A percentile compares a stretch with the other conserved stretches of the same genome.
Conservation (phyloP, 2,329 filamentous ascomycete genomes). For the Trichoderma polysporum region DNA sequence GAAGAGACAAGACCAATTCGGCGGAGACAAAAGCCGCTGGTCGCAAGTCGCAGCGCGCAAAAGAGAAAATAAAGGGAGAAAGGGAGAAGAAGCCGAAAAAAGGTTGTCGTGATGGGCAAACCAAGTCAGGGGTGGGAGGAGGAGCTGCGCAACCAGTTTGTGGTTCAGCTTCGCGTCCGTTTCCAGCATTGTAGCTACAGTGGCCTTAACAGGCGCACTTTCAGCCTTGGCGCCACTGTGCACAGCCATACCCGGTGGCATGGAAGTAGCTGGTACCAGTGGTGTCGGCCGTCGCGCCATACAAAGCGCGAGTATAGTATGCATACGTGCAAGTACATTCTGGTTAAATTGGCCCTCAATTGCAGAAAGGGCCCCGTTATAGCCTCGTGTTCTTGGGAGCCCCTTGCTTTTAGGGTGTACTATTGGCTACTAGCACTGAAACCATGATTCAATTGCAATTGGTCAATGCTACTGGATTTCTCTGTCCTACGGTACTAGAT, state of each 20-base stretch:
- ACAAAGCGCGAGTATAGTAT: conserved; percentile 6
- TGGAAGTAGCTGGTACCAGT: neutral
- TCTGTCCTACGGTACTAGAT: too few species aligned
- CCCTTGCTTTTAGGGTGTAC: conserved; percentile 2
- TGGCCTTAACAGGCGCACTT: conserved; percentile 35
- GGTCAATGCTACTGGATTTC: neutral
- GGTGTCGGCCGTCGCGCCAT: neutral
- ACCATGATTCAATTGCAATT: neutral
- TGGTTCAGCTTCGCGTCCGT: conserved; percentile 22
- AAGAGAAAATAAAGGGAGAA: conserved; percentile 25
- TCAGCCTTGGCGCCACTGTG: conserved; percentile 19
- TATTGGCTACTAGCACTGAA: conserved; percentile 8
- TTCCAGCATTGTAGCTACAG: conserved; percentile 40
- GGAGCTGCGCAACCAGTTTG: conserved; percentile 16
- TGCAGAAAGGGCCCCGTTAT: neutral
- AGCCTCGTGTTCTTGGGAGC: conserved; percentile 12
- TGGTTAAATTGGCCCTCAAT: neutral
- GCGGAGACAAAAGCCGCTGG: conserved; percentile 10
- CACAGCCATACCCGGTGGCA: conserved; percentile 13
- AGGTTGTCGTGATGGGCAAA: conserved; percentile 21
- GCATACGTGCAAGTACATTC: neutral
- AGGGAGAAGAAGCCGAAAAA: conserved; percentile 17
- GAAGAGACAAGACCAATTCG: conserved; percentile 17
- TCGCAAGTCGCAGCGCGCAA: conserved; percentile 12
- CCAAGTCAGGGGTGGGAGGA: conserved; percentile 23